Evolutionary conservation across 1,284 basidiomycete genomes (phyloP).

Genomic region (Rhizoctonia solani): DNA sequence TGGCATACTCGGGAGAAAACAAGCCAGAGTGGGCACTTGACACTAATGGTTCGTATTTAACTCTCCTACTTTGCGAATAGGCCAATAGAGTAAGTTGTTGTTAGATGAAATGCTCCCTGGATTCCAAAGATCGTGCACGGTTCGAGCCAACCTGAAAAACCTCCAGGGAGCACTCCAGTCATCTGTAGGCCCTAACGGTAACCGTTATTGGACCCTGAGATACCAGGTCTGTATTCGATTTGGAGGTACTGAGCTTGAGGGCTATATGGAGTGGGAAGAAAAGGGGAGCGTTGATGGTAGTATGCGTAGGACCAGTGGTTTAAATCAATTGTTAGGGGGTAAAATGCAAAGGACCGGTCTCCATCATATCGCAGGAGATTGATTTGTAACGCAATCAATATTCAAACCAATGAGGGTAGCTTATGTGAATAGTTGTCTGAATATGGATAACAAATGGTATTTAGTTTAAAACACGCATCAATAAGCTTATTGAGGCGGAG

Average conservation of each 20-base stretch:
- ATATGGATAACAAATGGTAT: too few relatives aligned
- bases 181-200: background rate
- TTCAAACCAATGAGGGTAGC: too few relatives aligned
- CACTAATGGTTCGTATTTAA: background rate
- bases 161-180: conserved; percentile 13
- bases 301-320: too few relatives aligned
- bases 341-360: too few relatives aligned
- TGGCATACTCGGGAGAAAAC: conserved; percentile 1
- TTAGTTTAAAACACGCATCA: too few relatives aligned
- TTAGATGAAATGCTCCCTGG: background rate
- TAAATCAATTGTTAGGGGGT: too few relatives aligned
- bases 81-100: background rate
- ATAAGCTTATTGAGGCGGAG: too few relatives aligned
- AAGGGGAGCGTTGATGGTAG: too few relatives aligned
- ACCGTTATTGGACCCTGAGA: conserved; percentile 22
- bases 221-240: conserved; percentile 34
- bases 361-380: too few relatives aligned
- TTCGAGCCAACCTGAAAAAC: background rate
- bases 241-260: conserved; percentile 34
- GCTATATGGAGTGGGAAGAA: conserved; percentile 36
- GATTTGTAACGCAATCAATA: too few relatives aligned
- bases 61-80: background rate
- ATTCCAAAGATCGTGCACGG: background rate
- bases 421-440: too few relatives aligned
- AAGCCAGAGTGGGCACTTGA: background rate